phyloP scores from a whole-genome alignment of 148 eudicot species.

The Heliamphora exappendiculata region DNA sequence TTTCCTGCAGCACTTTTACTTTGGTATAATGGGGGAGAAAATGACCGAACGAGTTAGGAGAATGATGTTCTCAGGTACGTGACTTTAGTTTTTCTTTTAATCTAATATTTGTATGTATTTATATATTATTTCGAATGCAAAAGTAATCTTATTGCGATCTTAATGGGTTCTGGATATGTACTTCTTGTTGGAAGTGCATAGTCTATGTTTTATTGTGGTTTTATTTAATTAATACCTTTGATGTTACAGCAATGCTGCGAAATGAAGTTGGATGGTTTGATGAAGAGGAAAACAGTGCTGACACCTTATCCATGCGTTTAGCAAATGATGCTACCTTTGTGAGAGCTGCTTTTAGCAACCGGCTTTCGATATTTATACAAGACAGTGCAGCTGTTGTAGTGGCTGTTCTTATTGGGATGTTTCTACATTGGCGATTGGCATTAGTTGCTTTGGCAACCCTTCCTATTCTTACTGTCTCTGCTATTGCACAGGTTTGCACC shows the following conservation, averaged over 20 bases:
- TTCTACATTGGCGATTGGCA: conserved; percentile 87
- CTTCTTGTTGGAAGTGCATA: not conserved
- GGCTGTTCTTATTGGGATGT: conserved; percentile 81
- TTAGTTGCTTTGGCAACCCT: conserved; percentile 85
- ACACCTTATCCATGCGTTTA: conserved; percentile 91
- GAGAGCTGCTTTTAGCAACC: conserved; percentile 99
- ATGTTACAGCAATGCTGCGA: conserved; percentile 76
- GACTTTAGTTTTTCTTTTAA: not conserved
- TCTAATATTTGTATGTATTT: not conserved
- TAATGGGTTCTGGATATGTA: not conserved
- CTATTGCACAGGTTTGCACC: conserved; percentile 82
- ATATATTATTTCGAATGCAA: not conserved
- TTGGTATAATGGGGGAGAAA: conserved; percentile 98
- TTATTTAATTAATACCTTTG: not conserved
- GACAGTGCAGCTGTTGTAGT: conserved; percentile 91
- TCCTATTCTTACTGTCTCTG: conserved; percentile 79
- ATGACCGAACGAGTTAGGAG: conserved; percentile 98
- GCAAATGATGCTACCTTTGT: conserved; percentile 99
- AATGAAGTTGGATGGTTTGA: conserved; percentile 99
- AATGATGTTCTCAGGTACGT: conserved; percentile 98
- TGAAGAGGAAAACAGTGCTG: conserved; percentile 94
- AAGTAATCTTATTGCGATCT: not conserved
- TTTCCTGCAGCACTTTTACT: conserved; percentile 95
- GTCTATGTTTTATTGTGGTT: not conserved
- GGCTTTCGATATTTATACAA: conserved; percentile 91